A percentile compares a stretch with the other conserved stretches of the same genome.
phyloP scores from a whole-genome alignment of 352 stramenopile genomes.

The Phytophthora melonis region DNA sequence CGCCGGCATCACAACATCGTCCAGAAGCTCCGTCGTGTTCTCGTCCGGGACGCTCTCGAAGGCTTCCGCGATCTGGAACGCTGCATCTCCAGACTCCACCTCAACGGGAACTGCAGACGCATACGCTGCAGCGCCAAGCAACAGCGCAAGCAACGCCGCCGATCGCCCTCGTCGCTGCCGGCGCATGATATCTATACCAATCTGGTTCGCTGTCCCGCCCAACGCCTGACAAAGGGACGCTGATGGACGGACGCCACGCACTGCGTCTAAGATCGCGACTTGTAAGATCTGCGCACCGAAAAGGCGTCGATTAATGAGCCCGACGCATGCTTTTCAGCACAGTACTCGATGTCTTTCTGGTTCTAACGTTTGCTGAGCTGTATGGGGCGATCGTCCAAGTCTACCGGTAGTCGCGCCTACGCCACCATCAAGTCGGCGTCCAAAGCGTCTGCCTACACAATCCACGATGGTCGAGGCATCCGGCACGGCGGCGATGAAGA shows the following conservation, averaged over 20 bases:
- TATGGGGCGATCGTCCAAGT: slow-evolving; percentile 20
- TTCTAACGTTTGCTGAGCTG: slow-evolving; percentile 4
- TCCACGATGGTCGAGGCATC: slow-evolving; percentile 41
- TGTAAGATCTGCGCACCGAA: slow-evolving; percentile 25
- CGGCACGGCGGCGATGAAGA: slow-evolving; percentile 30
- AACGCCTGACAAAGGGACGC: background rate
- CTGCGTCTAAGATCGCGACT: slow-evolving; percentile 22
- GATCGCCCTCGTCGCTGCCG: slow-evolving; percentile 11
- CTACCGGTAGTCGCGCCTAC: slow-evolving; percentile 8
- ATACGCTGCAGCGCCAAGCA: slow-evolving; percentile 5
- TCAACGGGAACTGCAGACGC: slow-evolving; percentile 1
- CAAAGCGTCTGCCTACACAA: slow-evolving; percentile 42
- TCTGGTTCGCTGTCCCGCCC: slow-evolving; percentile 1
- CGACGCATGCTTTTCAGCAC: background rate
- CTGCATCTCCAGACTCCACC: background rate
- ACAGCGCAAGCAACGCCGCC: background rate
- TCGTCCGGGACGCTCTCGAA: slow-evolving; percentile 20
- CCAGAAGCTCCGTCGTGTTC: slow-evolving; percentile 30
- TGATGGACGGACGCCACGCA: slow-evolving; percentile 14
- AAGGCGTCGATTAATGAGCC: slow-evolving; percentile 11
- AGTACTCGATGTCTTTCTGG: background rate
- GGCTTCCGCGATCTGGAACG: slow-evolving; percentile 22
- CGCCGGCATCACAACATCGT: slow-evolving; percentile 27
- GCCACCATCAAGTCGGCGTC: slow-evolving; percentile 20
- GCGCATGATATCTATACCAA: slow-evolving; percentile 22